Evolutionary conservation across 2,329 filamentous ascomycete species (phyloP).

Genomic region (Aspergillus quadrilineatus): DNA sequence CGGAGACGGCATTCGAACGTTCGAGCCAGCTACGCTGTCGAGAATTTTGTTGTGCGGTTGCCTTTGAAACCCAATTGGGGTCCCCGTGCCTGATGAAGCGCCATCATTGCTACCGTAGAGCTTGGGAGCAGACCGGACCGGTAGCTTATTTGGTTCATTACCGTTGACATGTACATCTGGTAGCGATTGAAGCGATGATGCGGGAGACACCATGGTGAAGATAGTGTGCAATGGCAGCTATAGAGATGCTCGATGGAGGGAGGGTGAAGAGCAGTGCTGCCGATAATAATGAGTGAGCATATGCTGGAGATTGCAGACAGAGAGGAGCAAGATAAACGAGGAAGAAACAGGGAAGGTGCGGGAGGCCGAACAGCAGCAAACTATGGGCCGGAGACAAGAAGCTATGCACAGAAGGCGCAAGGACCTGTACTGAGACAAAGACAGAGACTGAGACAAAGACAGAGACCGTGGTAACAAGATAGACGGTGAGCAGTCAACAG

Average conservation of each 20-base stretch:
- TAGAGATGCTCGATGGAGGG: constrained; percentile 3
- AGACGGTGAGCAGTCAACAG: not conserved
- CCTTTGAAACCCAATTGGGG: constrained; percentile 44
- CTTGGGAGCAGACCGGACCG: constrained; percentile 32
- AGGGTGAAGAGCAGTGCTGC: not conserved
- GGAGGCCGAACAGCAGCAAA: not conserved
- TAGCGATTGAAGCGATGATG: constrained; percentile 26
- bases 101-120: constrained; percentile 34
- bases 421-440: not conserved
- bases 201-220: constrained; percentile 32
- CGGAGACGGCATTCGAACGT: constrained; percentile 72
- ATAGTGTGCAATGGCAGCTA: not conserved
- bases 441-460: not conserved
- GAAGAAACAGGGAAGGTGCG: not conserved
- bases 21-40: constrained; percentile 53
- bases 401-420: not conserved
- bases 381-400: not conserved
- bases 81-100: constrained; percentile 37
- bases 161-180: constrained; percentile 30
- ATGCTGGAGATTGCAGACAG: not conserved
- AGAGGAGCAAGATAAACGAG: not conserved
- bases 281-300: constrained; percentile 4
- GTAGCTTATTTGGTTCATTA: constrained; percentile 28
- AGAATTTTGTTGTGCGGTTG: constrained; percentile 57
- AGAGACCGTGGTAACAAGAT: not conserved